Percentiles rank a stretch among this genome's conserved stretches.
These are phyloP conservation scores for Penicillium sp. DNA, from an alignment of 2,329 filamentous ascomycete genomes.

Conservation along the genomic window DNA sequence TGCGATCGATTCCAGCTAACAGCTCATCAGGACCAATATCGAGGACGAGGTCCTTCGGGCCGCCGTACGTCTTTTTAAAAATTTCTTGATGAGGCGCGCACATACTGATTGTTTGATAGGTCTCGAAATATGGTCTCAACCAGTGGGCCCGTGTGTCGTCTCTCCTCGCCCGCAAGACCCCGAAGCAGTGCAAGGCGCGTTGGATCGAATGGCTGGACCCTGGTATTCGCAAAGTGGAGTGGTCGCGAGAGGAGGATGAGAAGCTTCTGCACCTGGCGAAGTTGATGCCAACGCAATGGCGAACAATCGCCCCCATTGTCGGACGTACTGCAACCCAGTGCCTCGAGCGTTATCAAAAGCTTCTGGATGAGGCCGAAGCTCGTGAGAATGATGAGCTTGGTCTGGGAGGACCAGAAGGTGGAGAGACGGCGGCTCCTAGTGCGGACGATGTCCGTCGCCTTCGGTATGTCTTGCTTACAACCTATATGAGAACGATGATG, in stretches of 20 bases:
- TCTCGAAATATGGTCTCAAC: slow-evolving; percentile 92
- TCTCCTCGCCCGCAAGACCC: slow-evolving; percentile 92
- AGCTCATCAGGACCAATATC: slow-evolving; percentile 60
- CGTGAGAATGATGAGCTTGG: slow-evolving; percentile 80
- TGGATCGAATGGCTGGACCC: slow-evolving; percentile 99
- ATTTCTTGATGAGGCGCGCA: not conserved
- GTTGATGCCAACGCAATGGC: slow-evolving; percentile 98
- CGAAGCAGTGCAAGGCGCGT: slow-evolving; percentile 98
- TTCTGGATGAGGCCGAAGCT: slow-evolving; percentile 93
- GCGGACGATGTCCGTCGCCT: slow-evolving; percentile 89
- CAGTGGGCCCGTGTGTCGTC: slow-evolving; percentile 99
- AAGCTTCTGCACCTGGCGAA: slow-evolving; percentile 95
- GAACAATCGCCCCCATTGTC: slow-evolving; percentile 95
- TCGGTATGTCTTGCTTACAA: slow-evolving; percentile 50
- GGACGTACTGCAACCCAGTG: slow-evolving; percentile 96
- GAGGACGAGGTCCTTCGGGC: slow-evolving; percentile 97
- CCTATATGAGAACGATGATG: not conserved
- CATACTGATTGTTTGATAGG: slow-evolving; percentile 31
- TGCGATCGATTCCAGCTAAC: slow-evolving; percentile 25
- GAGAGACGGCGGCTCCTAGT: slow-evolving; percentile 81
- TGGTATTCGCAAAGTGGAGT: slow-evolving; percentile 97
- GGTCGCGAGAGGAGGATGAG: slow-evolving; percentile 98
- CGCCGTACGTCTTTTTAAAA: slow-evolving; percentile 53
- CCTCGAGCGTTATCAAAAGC: slow-evolving; percentile 92
- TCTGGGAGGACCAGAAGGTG: slow-evolving; percentile 76